A percentile compares a stretch with the other conserved stretches of the same genome.
These are phyloP conservation scores for Exophiala aquamarina DNA, from an alignment of 2,329 filamentous ascomycete species.

Conservation along the genomic window DNA sequence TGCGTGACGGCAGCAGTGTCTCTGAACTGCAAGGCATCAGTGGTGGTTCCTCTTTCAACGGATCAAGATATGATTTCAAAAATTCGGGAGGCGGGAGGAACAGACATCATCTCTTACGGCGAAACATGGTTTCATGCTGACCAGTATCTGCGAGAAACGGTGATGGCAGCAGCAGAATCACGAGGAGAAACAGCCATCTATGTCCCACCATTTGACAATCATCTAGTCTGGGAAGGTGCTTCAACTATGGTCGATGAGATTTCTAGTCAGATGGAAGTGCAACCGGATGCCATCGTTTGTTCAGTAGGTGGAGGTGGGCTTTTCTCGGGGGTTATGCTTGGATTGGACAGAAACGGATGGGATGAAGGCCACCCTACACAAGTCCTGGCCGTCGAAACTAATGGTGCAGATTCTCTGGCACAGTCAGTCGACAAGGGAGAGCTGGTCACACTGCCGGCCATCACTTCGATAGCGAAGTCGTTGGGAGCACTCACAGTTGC, in stretches of 20 bases:
- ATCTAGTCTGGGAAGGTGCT: slow-evolving; percentile 47
- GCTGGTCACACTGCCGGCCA: slow-evolving; percentile 65
- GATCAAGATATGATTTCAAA: slow-evolving; percentile 70
- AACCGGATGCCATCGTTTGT: slow-evolving; percentile 71
- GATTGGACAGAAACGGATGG: slow-evolving; percentile 47
- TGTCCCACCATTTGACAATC: slow-evolving; percentile 48
- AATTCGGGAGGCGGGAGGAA: slow-evolving; percentile 65
- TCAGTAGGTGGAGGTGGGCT: slow-evolving; percentile 79
- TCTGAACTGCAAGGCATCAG: slow-evolving; percentile 66
- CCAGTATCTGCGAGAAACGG: slow-evolving; percentile 58
- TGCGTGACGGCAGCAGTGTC: slow-evolving; percentile 70
- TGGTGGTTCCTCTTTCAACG: slow-evolving; percentile 69
- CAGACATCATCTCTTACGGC: slow-evolving; percentile 66
- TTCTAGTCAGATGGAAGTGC: slow-evolving; percentile 31
- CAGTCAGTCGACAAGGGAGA: slow-evolving; percentile 56
- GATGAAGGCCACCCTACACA: slow-evolving; percentile 34
- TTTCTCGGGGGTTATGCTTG: slow-evolving; percentile 72
- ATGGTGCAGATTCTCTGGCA: slow-evolving; percentile 69
- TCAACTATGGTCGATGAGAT: slow-evolving; percentile 47
- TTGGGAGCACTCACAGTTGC: slow-evolving; percentile 74
- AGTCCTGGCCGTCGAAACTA: slow-evolving; percentile 74
- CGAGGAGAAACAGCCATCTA: slow-evolving; percentile 45
- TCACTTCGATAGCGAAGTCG: slow-evolving; percentile 73
- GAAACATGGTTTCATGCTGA: slow-evolving; percentile 70
- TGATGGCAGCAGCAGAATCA: slow-evolving; percentile 35